Base-by-base conservation (phyloP, 257 asterid species). In the Solanum clarkiae region DNA sequence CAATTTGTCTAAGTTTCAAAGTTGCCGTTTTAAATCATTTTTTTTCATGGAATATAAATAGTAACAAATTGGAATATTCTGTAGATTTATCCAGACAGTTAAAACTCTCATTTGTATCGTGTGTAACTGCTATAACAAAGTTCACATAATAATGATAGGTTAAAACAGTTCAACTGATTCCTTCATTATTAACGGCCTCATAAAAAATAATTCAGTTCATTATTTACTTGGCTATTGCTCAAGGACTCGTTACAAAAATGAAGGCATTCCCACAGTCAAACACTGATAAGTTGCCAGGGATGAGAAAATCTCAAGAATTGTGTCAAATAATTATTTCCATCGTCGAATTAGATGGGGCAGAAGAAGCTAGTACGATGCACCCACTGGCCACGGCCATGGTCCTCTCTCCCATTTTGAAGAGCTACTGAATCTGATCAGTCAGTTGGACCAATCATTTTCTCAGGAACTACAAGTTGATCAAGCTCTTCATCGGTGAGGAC, bases 361-460 rank as follows among this genome's bases (percentile, higher is more conserved):
- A 51, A 77, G 36, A 40, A 74, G 59, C 13, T 44, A 45, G 10
- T 63, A 5, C 24, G 42, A 11, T 60, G 15, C 68, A 22, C 36
- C 68, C 32, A 22, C 6, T 1, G 66, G 5, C 63, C 22, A 62
- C 47, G 7, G 45, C 81, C 42, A 75, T 72, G 57, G 57, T n/a
- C 42, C 42, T 74, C 81, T 47, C 56, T 20, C 59, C 7, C 42
- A 54, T 65, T 63, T 77, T 32, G 47, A 16, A 59, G 62, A 72
- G 12, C 69, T 10, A 83, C n/a, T 24, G 70, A 63, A 42, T 75
- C 74, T 36, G 54, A 62, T 91, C 86, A 94, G 84, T 90, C 95
- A 0, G 94, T 85, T 17, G 98, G 98, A 57, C 98, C 98, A 80
- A 96, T 94, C 99, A 96, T 96, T 88, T 93, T 95, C 89, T 93